Percentiles rank a stretch among this genome's conserved stretches.
phyloP scores from a whole-genome alignment of 805 yeast genomes.

The Kurtzmaniella cleridarum region DNA sequence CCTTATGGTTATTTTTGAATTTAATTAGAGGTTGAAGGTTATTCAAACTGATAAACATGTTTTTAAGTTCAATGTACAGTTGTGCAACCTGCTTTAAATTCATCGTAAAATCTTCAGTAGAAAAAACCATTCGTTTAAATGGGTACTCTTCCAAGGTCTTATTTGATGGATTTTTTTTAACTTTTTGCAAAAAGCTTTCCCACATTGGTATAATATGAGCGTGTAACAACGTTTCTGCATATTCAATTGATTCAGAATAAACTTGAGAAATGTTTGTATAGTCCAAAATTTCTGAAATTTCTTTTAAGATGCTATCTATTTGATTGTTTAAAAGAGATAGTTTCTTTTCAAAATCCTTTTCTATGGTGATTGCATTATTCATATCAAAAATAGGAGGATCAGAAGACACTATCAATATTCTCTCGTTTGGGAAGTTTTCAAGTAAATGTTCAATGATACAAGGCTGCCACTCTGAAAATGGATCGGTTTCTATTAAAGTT shows the following conservation, averaged over 20 bases:
- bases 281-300: constrained; percentile 5
- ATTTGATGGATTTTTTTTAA: constrained; percentile 1
- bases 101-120: neutral
- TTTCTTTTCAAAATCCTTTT: no score
- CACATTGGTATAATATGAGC: constrained; percentile 15
- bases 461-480: constrained; percentile 6
- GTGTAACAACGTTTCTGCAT: constrained; percentile 15
- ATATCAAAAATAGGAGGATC: no score
- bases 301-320: neutral
- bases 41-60: constrained; percentile 5
- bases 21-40: constrained; percentile 5
- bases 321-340: neutral
- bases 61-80: constrained; percentile 2
- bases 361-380: no score
- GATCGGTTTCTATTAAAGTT: constrained; percentile 8
- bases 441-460: constrained; percentile 2
- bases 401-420: constrained; percentile 11
- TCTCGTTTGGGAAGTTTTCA: constrained; percentile 9
- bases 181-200: constrained; percentile 7
- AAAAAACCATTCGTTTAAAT: neutral
- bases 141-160: constrained; percentile 3
- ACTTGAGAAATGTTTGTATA: constrained; percentile 11
- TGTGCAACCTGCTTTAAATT: constrained; percentile 1
- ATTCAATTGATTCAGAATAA: constrained; percentile 10
- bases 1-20: constrained; percentile 2